Evolutionary conservation across 2,329 filamentous ascomycete genomes (phyloP).

Genomic region (Cladophialophora psammophila): DNA sequence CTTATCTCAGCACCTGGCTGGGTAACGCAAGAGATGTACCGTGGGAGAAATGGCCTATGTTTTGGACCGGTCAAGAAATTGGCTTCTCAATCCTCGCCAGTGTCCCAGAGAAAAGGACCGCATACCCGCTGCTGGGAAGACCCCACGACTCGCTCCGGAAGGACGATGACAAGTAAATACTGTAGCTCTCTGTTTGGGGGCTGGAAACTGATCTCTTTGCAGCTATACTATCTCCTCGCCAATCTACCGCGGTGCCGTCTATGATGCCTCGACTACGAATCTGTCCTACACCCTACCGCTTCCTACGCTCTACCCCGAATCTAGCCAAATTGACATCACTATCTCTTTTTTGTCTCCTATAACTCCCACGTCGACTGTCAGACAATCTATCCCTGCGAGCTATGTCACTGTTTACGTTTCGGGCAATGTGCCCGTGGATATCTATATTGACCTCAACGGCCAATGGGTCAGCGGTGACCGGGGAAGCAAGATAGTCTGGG

Average conservation of each 20-base stretch:
- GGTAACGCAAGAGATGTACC: conserved; percentile 73
- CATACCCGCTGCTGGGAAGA: conserved; percentile 71
- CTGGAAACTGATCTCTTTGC: conserved; percentile 12
- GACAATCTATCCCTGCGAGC: conserved; percentile 81
- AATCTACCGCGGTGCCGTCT: conserved; percentile 66
- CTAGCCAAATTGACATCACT: conserved; percentile 55
- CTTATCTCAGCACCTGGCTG: conserved; percentile 77
- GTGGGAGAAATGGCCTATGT: conserved; percentile 87
- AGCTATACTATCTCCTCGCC: conserved; percentile 67
- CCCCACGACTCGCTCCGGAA: conserved; percentile 69
- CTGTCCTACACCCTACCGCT: conserved; percentile 68
- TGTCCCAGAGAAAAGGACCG: conserved; percentile 64
- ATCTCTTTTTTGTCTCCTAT: conserved; percentile 77
- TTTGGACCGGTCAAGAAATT: conserved; percentile 75
- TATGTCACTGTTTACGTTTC: conserved; percentile 76
- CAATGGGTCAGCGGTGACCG: conserved; percentile 83
- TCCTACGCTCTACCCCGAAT: conserved; percentile 47
- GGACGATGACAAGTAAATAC: conserved; percentile 67
- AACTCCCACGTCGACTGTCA: conserved; percentile 79
- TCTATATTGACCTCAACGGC: conserved; percentile 74
- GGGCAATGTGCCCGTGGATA: conserved; percentile 68
- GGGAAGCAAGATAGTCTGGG: conserved; percentile 74
- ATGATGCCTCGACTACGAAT: conserved; percentile 75
- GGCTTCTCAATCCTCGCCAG: conserved; percentile 70
- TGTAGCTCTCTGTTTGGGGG: conserved; percentile 45